Percentiles rank a stretch among this genome's conserved stretches.
These are phyloP conservation scores for Cicer judaicum DNA, from an alignment of 306 rosid genomes.

Conservation along the genomic window DNA sequence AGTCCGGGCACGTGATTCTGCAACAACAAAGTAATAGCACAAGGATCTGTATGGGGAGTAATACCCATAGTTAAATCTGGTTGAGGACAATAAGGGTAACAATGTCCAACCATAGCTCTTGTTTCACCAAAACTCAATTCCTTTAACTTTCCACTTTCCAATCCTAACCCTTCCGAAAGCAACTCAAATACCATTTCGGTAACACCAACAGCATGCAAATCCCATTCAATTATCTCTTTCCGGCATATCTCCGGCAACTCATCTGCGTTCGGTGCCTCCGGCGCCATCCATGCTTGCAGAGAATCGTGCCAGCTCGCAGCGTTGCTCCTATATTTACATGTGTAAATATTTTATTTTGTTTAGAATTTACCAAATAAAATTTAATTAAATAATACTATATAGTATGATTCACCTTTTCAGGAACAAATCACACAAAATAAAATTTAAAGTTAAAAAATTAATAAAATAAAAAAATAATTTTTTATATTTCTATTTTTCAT, in stretches of 20 bases:
- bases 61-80: conserved; percentile 12
- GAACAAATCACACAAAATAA: too few relatives aligned
- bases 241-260: conserved; percentile 11
- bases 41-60: conserved; percentile 5
- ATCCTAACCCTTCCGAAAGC: conserved; percentile 6
- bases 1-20: background rate
- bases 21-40: conserved; percentile 19
- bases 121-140: conserved; percentile 4
- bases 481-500: too few relatives aligned
- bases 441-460: too few relatives aligned
- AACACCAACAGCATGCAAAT: background rate
- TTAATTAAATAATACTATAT: too few relatives aligned
- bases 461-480: too few relatives aligned
- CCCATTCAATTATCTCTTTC: background rate
- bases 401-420: too few relatives aligned
- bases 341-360: too few relatives aligned
- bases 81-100: conserved; percentile 31
- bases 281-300: background rate
- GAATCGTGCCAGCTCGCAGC: conserved; percentile 19
- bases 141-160: conserved; percentile 8
- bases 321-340: background rate
- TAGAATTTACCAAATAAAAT: too few relatives aligned
- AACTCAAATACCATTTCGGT: background rate
- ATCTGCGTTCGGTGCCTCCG: background rate
- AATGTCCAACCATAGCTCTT: background rate